phyloP scores from a whole-genome alignment of 305 asterid species.

The Fraxinus dipetala region DNA sequence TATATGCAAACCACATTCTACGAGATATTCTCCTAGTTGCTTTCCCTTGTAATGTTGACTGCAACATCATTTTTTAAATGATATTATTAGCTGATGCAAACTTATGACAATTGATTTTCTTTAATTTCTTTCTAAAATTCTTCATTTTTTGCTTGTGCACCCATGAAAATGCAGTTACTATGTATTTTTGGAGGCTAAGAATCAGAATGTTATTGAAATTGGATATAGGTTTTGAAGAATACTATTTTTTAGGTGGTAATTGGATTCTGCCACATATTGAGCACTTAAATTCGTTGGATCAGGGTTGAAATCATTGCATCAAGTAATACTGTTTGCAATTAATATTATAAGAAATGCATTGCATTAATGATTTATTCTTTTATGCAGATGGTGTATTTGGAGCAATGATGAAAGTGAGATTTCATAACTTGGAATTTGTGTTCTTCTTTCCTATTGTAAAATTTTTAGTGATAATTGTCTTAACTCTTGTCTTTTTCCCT shows the following conservation, averaged over 20 bases:
- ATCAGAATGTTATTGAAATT: not conserved
- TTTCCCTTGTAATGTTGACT: not conserved
- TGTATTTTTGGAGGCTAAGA: not conserved
- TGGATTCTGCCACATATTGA: not conserved
- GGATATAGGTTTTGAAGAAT: not conserved
- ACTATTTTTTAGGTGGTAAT: not conserved
- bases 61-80: not conserved
- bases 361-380: conserved; percentile 17
- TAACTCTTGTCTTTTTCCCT: not conserved
- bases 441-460: not conserved
- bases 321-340: not conserved
- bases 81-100: not conserved
- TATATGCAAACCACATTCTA: not conserved
- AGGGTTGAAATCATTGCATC: not conserved
- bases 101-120: not conserved
- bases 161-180: not conserved
- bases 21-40: not conserved
- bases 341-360: not conserved
- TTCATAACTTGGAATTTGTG: conserved; percentile 19
- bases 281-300: not conserved
- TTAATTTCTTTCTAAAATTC: not conserved
- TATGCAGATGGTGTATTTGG: conserved; percentile 88
- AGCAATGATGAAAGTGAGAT: conserved; percentile 86
- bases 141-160: not conserved
- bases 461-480: not conserved